Conservation (phyloP, 2,329 filamentous ascomycete genomes). For the Dactylellina haptotyla region DNA sequence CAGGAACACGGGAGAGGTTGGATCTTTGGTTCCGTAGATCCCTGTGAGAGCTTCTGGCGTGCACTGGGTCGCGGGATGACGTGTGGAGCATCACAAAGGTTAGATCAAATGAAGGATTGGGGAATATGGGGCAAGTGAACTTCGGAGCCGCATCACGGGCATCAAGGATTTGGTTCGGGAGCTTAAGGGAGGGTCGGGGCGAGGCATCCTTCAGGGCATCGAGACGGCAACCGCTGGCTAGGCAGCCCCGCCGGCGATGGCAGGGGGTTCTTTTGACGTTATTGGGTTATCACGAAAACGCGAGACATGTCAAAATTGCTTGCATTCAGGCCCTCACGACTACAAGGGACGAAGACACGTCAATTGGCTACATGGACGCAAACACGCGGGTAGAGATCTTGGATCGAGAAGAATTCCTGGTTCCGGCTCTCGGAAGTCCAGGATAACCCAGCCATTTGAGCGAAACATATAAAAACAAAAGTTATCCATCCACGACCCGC, state of each 20-base stretch:
- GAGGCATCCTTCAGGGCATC: not conserved
- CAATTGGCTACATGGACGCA: not conserved
- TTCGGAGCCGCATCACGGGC: not conserved
- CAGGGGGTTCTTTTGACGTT: constrained; percentile 1
- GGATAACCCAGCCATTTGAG: not conserved
- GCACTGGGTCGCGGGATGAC: not conserved
- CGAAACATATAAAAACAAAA: constrained; percentile 1
- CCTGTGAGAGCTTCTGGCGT: not conserved
- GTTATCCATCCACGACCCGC: not conserved
- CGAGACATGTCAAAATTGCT: constrained; percentile 16
- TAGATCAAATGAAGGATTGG: constrained; percentile 5
- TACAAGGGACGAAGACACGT: constrained; percentile 1
- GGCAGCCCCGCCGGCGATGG: not conserved
- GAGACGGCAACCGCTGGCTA: not conserved
- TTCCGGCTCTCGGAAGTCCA: not conserved
- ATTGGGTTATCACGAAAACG: constrained; percentile 17
- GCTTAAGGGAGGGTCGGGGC: not conserved
- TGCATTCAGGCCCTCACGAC: constrained; percentile 20
- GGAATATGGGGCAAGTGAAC: not conserved
- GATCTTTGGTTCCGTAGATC: not conserved
- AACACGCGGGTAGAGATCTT: constrained; percentile 2
- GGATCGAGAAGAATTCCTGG: not conserved
- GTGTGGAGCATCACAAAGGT: not conserved
- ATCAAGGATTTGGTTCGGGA: constrained; percentile 5
- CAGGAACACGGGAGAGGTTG: not conserved